Base-by-base conservation (phyloP, 208 protist genomes). In the Leishmania arabica region DNA sequence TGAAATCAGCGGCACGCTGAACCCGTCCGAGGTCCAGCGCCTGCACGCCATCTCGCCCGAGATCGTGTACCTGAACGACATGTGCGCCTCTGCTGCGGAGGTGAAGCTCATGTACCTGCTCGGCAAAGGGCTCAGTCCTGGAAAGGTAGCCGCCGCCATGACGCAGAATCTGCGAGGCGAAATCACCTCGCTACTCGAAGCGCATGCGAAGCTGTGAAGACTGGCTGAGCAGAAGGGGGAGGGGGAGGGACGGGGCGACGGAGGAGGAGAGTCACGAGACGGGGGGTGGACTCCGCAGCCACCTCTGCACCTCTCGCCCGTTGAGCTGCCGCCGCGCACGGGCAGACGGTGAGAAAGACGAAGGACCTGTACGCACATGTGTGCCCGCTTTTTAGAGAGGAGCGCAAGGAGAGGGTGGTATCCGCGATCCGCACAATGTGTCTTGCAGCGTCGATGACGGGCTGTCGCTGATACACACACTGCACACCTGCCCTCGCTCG, bases 61-160 rank as follows among this genome's bases (percentile, higher is more conserved):
- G 45, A 31, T 92, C 4, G 84, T 93, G 58, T 94, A 93, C 73
- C 49, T 91, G 27, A 42, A 82, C 51, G 91, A 93, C 79, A 94
- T 94, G 91, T 88, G 81, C 82, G 42, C 72, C 66, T 68, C 88
- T 24, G 84, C 89, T 1, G 92, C 92, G 53, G 89, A 93, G 83
- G 78, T 89, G 76, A 96, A 96, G 76, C 76, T 93, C 45, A 93
- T 93, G 88, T 96, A 96, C 80, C 80, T 96, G n/a, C 92, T 96
- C 71, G 92, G 92, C 24, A 92, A 92, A 54, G 85, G 85, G 13
- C 78, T 93, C 27, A 72, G 75, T 13, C 69, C 83, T 7, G 78
- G 54, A 31, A 42, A 89, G 78, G 89, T 96, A 60, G 66, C 65
- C 47, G 53, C 77, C 4, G 37, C 84, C 24, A 93, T 94, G 90